Evolutionary conservation across 1,139 yeast genomes (phyloP), one percentile per base, ranked within the genome.

Genomic region (Kluyveromyces sp.): DNA sequence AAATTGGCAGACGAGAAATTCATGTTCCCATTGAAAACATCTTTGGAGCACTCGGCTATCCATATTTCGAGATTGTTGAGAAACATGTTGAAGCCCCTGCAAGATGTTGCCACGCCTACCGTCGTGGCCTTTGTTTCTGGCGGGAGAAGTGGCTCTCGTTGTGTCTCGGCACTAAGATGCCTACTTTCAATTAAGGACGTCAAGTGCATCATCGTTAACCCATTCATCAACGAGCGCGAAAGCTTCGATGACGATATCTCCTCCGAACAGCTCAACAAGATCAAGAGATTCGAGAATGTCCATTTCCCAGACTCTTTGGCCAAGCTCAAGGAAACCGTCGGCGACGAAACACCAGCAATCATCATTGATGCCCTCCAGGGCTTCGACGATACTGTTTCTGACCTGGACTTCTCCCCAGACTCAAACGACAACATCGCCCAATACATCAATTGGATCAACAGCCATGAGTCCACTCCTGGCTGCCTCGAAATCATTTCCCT

Each of bases 311-410:
- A 68, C n/a, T 62, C 64, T 7, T 55, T 70, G 41, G 65, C 63
- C 4, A 61, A 62, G 42, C 52, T 77, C 42, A 58, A 60, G 15
- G 67, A 66, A 15, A 57, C 68, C 15, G 59, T 72, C 27, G 56
- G 53, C 5, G 76, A 75, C 21, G 32, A 41, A n/a, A 8, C 39
- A 10, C 39, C 43, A 7, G 7, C 43, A 26, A 69, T 88, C 47
- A 75, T 88, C 10, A 60, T 88, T 32, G 97, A 88, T 63, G 94
- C 89, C 0, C 70, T 88, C 54, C 89, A 86, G 63, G 96, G 96
- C 1, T 85, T 79, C 54, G 95, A 86, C 57, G 78, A 79, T 41
- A 85, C 79, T 50, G 65, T 87, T 45, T 53, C 57, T 8, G 77
- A 73, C 50, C 58, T 75, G 66, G 45, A 78, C 74, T 43, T 83